phyloP scores from a whole-genome alignment of 2,329 filamentous ascomycete species.

The Thelonectria olida region DNA sequence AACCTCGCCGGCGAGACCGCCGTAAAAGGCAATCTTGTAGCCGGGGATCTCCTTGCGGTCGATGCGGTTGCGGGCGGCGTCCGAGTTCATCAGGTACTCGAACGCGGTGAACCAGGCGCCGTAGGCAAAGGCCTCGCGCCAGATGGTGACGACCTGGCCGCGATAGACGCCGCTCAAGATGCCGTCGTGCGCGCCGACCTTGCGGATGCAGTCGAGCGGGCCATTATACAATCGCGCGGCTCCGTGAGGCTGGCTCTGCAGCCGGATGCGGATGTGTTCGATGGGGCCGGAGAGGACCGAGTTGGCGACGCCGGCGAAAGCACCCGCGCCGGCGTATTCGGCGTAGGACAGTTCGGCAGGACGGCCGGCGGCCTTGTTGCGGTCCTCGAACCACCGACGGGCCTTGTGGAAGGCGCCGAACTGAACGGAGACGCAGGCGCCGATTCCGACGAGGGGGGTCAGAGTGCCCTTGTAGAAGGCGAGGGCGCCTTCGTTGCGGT shows the following conservation, averaged over 20 bases:
- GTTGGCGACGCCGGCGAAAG: conserved; percentile 93
- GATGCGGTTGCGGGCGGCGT: conserved; percentile 80
- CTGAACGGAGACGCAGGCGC: conserved; percentile 97
- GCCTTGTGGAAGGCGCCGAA: conserved; percentile 97
- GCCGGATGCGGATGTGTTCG: conserved; percentile 94
- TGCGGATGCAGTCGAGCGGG: conserved; percentile 89
- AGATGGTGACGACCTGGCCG: conserved; percentile 84
- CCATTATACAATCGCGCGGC: conserved; percentile 80
- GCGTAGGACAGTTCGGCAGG: conserved; percentile 72
- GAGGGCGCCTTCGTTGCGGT: conserved; percentile 83
- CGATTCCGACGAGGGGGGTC: conserved; percentile 93
- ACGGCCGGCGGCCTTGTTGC: conserved; percentile 70
- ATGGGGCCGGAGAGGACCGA: conserved; percentile 88
- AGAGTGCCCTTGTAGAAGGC: conserved; percentile 99
- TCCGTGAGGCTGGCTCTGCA: conserved; percentile 96
- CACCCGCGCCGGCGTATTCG: conserved; percentile 91
- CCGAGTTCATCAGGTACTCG: conserved; percentile 94
- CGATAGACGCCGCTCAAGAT: conserved; percentile 82
- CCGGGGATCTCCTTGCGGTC: conserved; percentile 80
- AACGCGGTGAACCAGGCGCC: conserved; percentile 95
- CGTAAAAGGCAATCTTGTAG: conserved; percentile 90
- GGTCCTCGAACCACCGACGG: conserved; percentile 82
- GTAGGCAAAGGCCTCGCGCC: conserved; percentile 93
- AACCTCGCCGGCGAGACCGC: conserved; percentile 91
- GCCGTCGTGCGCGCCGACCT: conserved; percentile 74